Base-by-base conservation (phyloP, 2,329 filamentous ascomycete genomes). In the Alternaria alternata region DNA sequence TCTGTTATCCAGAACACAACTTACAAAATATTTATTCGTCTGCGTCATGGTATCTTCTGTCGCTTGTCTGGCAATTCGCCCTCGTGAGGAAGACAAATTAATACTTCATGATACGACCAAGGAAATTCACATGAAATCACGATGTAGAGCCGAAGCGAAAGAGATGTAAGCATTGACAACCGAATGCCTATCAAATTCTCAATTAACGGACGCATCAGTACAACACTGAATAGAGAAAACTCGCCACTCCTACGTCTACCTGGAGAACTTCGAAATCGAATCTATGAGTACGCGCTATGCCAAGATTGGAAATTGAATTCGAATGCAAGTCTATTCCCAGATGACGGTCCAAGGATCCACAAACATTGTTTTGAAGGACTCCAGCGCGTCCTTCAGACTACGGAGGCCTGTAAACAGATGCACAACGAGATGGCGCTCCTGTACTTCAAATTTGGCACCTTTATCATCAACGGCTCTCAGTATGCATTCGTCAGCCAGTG, bases 241-340 rank as follows among this genome's bases (percentile, higher is more conserved):
- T 65, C 66, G 1, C 62, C 66, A 12, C 52, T 68, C 2, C 59
- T 68, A 5, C 53, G 53, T 20, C 46, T 67, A 32, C 54, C 64
- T 12, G 46, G 39, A n/a, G 49, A 55, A 18, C 18, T 67, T 3
- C 56, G 66, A 5, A 64, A 61, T 38, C 46, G 39, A 47, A 65
- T 68, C 28, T 68, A 60, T 57, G 46, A 43, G 9, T 55, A 61
- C 22, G 58, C 20, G 20, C 12, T 42, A 16, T 24, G 12, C 11
- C 39, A 16, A 3, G 11, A 12, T 24, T 42, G 51, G 18, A 53
- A 7, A 42, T 61, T 12, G 57, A 53, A 22, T 24, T 34, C 3
- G 38, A 9, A 14, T 9, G 24, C 20, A 14, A 6, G 2, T 12
- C 3, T 12, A 0, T 24, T 18, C 39, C 2, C 1, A 24, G 8